Conservation (phyloP, 345 rosid genomes). For the Combretum micranthum region DNA sequence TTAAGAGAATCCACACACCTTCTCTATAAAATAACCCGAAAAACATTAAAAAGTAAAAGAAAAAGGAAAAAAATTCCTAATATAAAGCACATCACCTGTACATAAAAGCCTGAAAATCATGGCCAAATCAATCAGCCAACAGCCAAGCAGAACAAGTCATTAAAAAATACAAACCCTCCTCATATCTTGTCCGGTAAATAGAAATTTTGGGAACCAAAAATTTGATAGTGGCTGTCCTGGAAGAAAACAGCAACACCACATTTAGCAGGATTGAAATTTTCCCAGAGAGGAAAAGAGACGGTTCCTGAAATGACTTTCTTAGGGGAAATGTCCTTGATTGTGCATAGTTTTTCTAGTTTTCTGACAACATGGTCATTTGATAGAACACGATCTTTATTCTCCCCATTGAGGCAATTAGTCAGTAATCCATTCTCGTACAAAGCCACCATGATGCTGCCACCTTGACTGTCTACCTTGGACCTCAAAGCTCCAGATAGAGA, state of each 20-base stretch:
- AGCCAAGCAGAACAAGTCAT: too few relatives aligned
- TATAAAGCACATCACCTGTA: too few relatives aligned
- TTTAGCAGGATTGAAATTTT: conserved; percentile 55
- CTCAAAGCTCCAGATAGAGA: conserved; percentile 52
- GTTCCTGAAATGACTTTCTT: conserved; percentile 61
- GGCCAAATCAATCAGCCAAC: too few relatives aligned
- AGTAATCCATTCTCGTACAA: conserved; percentile 68
- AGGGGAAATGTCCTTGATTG: conserved; percentile 50
- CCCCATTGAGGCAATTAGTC: conserved; percentile 55
- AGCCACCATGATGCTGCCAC: conserved; percentile 66
- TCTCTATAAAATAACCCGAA: too few relatives aligned
- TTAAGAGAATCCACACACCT: too few relatives aligned
- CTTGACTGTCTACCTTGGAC: conserved; percentile 43
- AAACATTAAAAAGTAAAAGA: too few relatives aligned
- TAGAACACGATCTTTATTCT: conserved; percentile 66
- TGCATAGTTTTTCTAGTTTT: conserved; percentile 66
- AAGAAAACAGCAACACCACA: conserved; percentile 68
- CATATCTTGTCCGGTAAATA: conserved; percentile 47
- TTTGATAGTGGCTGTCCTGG: conserved; percentile 55
- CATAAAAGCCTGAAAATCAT: too few relatives aligned
- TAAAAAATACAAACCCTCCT: conserved; percentile 9
- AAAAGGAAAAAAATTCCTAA: too few relatives aligned
- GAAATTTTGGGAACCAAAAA: conserved; percentile 68
- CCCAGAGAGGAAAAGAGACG: conserved; percentile 63
- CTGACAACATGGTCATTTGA: conserved; percentile 74